Conservation (phyloP, 305 asterid species). For the Lippia alba region DNA sequence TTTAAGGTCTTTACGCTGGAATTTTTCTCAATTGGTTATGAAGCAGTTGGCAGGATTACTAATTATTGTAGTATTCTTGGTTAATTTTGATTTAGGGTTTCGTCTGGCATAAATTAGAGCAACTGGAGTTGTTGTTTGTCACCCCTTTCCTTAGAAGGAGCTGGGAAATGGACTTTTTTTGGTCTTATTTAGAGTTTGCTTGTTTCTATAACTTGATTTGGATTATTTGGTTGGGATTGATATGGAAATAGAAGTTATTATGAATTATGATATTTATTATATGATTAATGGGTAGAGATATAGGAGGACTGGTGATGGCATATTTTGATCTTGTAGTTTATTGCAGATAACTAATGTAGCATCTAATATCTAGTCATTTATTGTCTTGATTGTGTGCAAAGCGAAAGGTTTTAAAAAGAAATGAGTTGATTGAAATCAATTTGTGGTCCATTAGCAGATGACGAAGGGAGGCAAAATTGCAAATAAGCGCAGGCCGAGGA, state of each 20-base stretch:
- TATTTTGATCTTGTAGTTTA: slow-evolving; percentile 17
- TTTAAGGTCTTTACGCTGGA: background rate
- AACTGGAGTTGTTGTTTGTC: background rate
- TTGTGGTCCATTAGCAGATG: slow-evolving; percentile 47
- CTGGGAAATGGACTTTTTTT: background rate
- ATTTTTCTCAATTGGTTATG: background rate
- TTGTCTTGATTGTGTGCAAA: background rate
- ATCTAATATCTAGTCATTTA: background rate
- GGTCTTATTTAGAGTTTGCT: background rate
- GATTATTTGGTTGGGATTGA: background rate
- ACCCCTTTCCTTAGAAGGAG: background rate
- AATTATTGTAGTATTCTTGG: background rate
- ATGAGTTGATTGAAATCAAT: background rate
- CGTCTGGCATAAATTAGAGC: slow-evolving; percentile 27
- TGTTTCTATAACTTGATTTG: background rate
- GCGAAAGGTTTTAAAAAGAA: slow-evolving; percentile 4
- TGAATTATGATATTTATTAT: slow-evolving; percentile 16
- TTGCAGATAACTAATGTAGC: slow-evolving; percentile 1
- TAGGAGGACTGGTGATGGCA: slow-evolving; percentile 10
- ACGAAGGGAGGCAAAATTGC: slow-evolving; percentile 54
- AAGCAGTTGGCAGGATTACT: background rate
- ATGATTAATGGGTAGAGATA: background rate
- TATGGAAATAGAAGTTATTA: background rate
- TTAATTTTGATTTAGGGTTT: slow-evolving; percentile 31
- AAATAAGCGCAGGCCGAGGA: slow-evolving; percentile 39